These are phyloP conservation scores for Arxiozyma slooffiae DNA, from an alignment of 1,139 yeast species.

Conservation along the genomic window DNA sequence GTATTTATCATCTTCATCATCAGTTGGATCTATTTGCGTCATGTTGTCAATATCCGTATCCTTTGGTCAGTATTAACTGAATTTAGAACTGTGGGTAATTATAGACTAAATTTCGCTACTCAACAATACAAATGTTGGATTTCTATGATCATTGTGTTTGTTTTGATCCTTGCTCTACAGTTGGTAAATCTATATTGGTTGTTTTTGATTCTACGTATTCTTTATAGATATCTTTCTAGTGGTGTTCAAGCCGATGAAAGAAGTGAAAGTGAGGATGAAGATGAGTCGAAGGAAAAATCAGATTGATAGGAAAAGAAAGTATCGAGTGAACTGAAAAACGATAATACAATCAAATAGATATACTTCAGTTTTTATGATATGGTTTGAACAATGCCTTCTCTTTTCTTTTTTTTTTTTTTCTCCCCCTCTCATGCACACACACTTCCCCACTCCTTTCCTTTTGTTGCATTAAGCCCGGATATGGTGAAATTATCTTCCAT, in stretches of 20 bases:
- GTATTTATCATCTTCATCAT: slow-evolving; percentile 58
- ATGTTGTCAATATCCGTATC: slow-evolving; percentile 67
- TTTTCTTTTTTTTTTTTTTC: not conserved
- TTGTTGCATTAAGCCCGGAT: too few species aligned
- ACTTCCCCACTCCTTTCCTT: too few species aligned
- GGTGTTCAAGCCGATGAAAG: slow-evolving; percentile 72
- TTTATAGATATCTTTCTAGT: slow-evolving; percentile 46
- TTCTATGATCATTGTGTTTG: slow-evolving; percentile 81
- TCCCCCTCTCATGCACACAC: too few species aligned
- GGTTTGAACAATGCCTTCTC: too few species aligned
- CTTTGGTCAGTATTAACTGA: slow-evolving; percentile 85
- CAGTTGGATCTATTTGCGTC: slow-evolving; percentile 84
- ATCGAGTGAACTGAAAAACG: not conserved
- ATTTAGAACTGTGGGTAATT: slow-evolving; percentile 75
- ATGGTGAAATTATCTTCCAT: not conserved
- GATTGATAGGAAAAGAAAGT: not conserved
- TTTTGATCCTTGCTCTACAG: slow-evolving; percentile 69
- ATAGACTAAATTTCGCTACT: slow-evolving; percentile 72
- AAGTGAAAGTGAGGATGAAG: slow-evolving; percentile 63
- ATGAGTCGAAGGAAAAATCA: not conserved
- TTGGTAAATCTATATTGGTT: slow-evolving; percentile 84
- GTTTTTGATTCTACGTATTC: slow-evolving; percentile 66
- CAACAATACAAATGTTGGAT: slow-evolving; percentile 96
- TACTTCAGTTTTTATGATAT: not conserved
- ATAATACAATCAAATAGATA: not conserved